Percentiles rank a stretch among this genome's conserved stretches.
These are phyloP conservation scores for Pleurotus platypus DNA, from an alignment of 768 basidiomycete genomes.

Conservation along the genomic window DNA sequence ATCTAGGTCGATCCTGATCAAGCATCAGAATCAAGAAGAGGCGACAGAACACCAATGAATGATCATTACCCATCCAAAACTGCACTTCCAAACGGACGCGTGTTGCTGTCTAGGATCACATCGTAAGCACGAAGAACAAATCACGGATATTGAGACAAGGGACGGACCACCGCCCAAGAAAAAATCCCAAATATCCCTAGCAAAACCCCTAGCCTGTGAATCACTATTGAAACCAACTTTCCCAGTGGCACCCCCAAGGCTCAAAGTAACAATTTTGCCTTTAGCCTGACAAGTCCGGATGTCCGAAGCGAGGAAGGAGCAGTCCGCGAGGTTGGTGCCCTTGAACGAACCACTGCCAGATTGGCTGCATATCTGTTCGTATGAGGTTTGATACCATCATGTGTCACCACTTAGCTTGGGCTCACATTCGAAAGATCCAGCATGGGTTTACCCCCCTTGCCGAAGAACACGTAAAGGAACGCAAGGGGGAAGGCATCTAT, in stretches of 20 bases:
- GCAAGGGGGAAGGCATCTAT: slow-evolving; percentile 62
- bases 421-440: slow-evolving; percentile 62
- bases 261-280: slow-evolving; percentile 53
- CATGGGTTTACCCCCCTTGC: slow-evolving; percentile 54
- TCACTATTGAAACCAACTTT: slow-evolving; percentile 53
- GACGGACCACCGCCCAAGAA: slow-evolving; percentile 49
- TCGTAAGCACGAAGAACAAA: background rate
- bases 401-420: background rate
- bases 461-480: slow-evolving; percentile 58
- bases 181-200: slow-evolving; percentile 61
- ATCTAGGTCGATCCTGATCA: slow-evolving; percentile 57
- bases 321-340: slow-evolving; percentile 62
- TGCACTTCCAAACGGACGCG: slow-evolving; percentile 64
- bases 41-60: background rate
- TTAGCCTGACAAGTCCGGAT: slow-evolving; percentile 64
- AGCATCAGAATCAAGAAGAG: background rate
- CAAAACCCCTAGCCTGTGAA: slow-evolving; percentile 49
- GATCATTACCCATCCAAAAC: slow-evolving; percentile 60
- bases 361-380: slow-evolving; percentile 49
- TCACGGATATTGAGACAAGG: background rate
- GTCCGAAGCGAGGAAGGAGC: slow-evolving; percentile 54
- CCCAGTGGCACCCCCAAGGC: slow-evolving; percentile 57
- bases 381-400: background rate
- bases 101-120: slow-evolving; percentile 26
- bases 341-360: slow-evolving; percentile 43